Base-by-base conservation (phyloP, 495 filamentous ascomycete genomes). In the Aspergillus nidulans region DNA sequence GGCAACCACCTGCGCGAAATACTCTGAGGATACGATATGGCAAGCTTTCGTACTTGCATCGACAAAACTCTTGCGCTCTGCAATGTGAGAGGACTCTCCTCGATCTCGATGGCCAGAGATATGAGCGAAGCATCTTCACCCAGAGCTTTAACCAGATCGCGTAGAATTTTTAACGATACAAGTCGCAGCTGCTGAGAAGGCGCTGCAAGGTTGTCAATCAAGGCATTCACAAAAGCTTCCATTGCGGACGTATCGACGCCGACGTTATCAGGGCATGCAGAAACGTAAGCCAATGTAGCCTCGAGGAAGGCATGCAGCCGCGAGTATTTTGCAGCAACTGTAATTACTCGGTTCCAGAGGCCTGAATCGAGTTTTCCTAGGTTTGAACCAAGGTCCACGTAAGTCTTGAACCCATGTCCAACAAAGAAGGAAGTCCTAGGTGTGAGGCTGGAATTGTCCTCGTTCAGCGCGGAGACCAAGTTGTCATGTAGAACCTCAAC, bases 21-120 rank as follows among this genome's bases (percentile, higher is more conserved):
- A 46, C 80, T 62, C 67, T 73, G 66, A 51, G 81, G 63, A 70
- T 83, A 88, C 61, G 86, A 59, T 53, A 80, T 64, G 43, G 83
- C 75, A 26, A 97, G 79, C 59, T 87, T 90, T 30, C 94, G 86
- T 38, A 95, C 81, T 52, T 92, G 85, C 78, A 97, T 92, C 7
- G 89, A 83, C 16, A 94, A 74, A 1, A 82, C 79, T 16, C 94
- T 81, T 38, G 81, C 79, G 26, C 85, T 90, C 49, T 94, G 82
- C 4, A 97, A 65, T 50, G 83, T 83, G 19, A 95, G 66, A 4
- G 87, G 82, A n/a, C 83, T 87, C 45, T 89, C 77, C 66, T 97
- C 92, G 20, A 90, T 81, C 53, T 88, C 80, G 7, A 89, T 69
- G 12, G 84, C 82, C 10, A 77, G 60, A 4, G 69, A 64, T 23